Percentiles rank a stretch among this genome's conserved stretches.
Conservation (phyloP, 2,329 filamentous ascomycete genomes). For the Penicillium psychrosexuale region DNA sequence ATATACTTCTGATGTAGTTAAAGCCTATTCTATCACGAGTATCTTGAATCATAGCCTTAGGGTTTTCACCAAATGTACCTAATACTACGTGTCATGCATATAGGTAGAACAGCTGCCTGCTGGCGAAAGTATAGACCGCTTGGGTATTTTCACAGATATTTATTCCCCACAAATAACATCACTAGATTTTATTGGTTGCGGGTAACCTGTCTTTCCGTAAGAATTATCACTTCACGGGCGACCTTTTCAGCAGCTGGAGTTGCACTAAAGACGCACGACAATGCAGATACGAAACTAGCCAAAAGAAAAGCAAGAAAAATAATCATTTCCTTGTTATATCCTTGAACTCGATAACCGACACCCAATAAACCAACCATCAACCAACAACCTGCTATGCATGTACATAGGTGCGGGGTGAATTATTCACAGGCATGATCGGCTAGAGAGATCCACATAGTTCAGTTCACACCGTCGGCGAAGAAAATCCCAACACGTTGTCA, state of each 20-base stretch:
- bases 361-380: background rate
- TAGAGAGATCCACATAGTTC: slow-evolving; percentile 1
- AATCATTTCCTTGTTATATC: background rate
- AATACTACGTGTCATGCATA: slow-evolving; percentile 1
- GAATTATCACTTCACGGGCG: background rate
- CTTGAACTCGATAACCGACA: background rate
- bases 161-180: background rate
- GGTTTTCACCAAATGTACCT: background rate
- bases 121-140: background rate
- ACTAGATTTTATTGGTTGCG: background rate
- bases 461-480: background rate
- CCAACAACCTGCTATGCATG: background rate
- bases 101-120: background rate
- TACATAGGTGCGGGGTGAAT: slow-evolving; percentile 5
- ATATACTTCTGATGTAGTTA: background rate
- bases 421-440: slow-evolving; percentile 5
- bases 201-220: background rate
- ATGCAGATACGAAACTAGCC: background rate
- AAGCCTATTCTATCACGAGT: background rate
- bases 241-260: background rate
- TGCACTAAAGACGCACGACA: background rate
- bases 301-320: background rate
- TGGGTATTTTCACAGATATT: background rate
- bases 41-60: background rate
- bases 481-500: background rate